Base-by-base conservation (phyloP, 2,329 filamentous ascomycete species). In the Cercospora zeina region DNA sequence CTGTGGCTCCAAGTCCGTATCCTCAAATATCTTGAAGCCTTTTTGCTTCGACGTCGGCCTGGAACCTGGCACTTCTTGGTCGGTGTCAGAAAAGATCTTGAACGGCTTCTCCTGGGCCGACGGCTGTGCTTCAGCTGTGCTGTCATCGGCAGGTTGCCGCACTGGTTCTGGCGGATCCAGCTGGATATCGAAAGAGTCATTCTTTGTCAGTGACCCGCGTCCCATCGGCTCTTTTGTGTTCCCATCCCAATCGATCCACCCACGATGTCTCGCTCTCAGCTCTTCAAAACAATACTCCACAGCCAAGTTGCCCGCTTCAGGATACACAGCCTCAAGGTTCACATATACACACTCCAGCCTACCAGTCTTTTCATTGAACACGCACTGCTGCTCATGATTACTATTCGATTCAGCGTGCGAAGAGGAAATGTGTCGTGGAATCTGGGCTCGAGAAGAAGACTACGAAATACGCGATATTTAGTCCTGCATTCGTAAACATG, bases 401-500 rank as follows among this genome's bases (percentile, higher is more conserved):
- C 68, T 71, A 69, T 59, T 66, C 61, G 66, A 66, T 42, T 65
- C 47, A 51, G 56, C 49, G 49, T 65, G 42, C 42, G 42, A 49
- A 54, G 42, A 31, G 70, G 67, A 72, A 70, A 72, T 60, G 59
- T 71, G 68, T 63, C 66, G 67, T 65, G 70, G 67, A 39, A 72
- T 66, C 64, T 33, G 49, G 10, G 49, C 62, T 31, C 39, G 61
- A 71, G 74, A 53, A n/a, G 30, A 53, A 51, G 56, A 59, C 56
- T 59, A 59, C 56, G 56, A 53, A 59, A 83, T 75, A 78, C 79
- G 78, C 75, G 76, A 76, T 78, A 78, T 93, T 97, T 96, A 97
- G 93, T 96, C 92, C 93, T 97, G 85, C 85, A 82, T 84, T 87
- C 83, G 92, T 95, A 91, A 95, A 95, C 85, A 91, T 82, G 76